These are phyloP conservation scores for Rhododendron mucronatum DNA, from an alignment of 148 eudicot species.

Conservation along the genomic window DNA sequence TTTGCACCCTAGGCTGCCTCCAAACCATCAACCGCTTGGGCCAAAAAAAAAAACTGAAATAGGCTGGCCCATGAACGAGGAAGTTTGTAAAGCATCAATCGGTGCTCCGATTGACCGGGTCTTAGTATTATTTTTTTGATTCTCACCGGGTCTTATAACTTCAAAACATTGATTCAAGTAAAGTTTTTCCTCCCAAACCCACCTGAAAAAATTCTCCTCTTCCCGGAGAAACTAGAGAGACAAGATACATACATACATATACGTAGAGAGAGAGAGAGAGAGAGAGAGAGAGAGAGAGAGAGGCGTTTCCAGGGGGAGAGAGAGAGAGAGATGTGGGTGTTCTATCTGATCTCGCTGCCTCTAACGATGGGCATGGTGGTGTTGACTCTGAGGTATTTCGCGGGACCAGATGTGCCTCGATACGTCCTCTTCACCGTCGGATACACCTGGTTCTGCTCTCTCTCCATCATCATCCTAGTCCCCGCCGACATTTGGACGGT, in stretches of 20 bases:
- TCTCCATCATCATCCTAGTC: slow-evolving; percentile 76
- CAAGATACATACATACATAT: not conserved
- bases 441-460: slow-evolving; percentile 87
- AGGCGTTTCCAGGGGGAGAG: not conserved
- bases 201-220: not conserved
- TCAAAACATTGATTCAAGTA: not conserved
- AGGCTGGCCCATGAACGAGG: not conserved
- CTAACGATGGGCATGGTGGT: slow-evolving; percentile 76
- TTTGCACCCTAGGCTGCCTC: too few species aligned
- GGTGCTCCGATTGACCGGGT: slow-evolving; percentile 8
- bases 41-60: not conserved
- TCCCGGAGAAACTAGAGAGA: not conserved
- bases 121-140: not conserved
- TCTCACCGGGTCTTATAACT: not conserved
- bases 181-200: not conserved
- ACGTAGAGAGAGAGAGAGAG: not conserved
- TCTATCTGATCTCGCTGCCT: slow-evolving; percentile 76
- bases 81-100: too few species aligned
- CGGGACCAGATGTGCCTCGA: slow-evolving; percentile 71
- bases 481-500: slow-evolving; percentile 95
- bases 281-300: not conserved
- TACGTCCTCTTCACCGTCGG: slow-evolving; percentile 74
- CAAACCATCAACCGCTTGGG: not conserved
- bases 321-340: slow-evolving; percentile 60
- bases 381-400: slow-evolving; percentile 63